Percentiles rank a stretch among this genome's conserved stretches.
phyloP scores from a whole-genome alignment of 1,284 basidiomycete species.

The Microbotryum violaceum region DNA sequence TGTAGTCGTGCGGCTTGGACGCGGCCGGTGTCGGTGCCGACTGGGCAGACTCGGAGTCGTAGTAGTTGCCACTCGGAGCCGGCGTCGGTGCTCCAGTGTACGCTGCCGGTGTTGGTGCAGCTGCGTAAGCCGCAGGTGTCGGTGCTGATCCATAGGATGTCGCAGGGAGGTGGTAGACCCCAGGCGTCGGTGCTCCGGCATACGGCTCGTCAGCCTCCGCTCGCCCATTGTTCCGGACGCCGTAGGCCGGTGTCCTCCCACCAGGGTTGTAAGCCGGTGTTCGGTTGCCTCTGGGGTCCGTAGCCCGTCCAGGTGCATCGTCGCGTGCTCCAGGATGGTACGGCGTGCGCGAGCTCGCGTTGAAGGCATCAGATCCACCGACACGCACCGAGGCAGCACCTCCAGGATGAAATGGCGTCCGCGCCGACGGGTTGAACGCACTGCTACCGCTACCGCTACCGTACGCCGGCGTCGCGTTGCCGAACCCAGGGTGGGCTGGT shows the following conservation, averaged over 20 bases:
- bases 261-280: constrained; percentile 40
- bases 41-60: constrained; percentile 19
- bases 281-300: constrained; percentile 20
- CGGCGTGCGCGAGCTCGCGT: constrained; percentile 14
- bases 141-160: constrained; percentile 15
- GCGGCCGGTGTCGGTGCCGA: constrained; percentile 39
- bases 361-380: constrained; percentile 10
- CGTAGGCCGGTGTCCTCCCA: constrained; percentile 40
- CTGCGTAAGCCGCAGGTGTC: constrained; percentile 12
- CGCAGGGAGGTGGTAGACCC: constrained; percentile 4
- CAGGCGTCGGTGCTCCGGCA: constrained; percentile 15
- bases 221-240: constrained; percentile 7
- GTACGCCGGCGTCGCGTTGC: constrained; percentile 10
- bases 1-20: constrained; percentile 1
- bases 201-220: constrained; percentile 24
- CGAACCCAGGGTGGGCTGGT: constrained; percentile 10
- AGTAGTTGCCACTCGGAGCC: constrained; percentile 9
- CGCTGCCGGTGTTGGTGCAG: neutral
- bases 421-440: constrained; percentile 25
- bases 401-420: neutral
- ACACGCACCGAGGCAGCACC: neutral
- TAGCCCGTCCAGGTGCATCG: constrained; percentile 1
- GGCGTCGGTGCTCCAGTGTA: constrained; percentile 18
- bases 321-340: constrained; percentile 11
- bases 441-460: constrained; percentile 43